Conservation (phyloP, 108 stramenopile species). For the Nitzschia palea region DNA sequence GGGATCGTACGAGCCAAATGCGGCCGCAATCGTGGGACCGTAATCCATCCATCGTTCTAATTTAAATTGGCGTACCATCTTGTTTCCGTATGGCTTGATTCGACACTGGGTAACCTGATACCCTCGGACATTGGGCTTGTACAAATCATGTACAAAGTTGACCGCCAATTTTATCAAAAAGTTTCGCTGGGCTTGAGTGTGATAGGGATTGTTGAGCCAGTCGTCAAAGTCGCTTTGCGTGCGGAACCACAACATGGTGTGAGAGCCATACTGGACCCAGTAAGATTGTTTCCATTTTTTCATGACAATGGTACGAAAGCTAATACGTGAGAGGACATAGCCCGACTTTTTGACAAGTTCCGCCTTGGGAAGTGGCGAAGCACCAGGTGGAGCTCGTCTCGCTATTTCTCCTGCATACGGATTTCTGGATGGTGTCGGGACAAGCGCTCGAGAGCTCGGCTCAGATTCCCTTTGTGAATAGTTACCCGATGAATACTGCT, state of each 20-base stretch:
- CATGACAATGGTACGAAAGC: conserved; percentile 85
- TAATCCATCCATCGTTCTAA: conserved; percentile 93
- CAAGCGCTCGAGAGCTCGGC: conserved; percentile 4
- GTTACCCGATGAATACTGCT: conserved; percentile 6
- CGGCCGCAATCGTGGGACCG: conserved; percentile 90
- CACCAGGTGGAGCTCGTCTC: conserved; percentile 40
- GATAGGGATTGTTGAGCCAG: conserved; percentile 91
- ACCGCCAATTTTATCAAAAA: conserved; percentile 86
- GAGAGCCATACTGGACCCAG: conserved; percentile 85
- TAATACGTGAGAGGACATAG: conserved; percentile 79
- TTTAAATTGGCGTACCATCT: conserved; percentile 88
- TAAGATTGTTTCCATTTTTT: conserved; percentile 92
- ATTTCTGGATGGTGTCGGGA: conserved; percentile 20
- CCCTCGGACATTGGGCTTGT: conserved; percentile 81
- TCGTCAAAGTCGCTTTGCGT: conserved; percentile 72
- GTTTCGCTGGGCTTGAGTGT: conserved; percentile 65
- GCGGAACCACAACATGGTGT: conserved; percentile 81
- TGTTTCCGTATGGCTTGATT: conserved; percentile 79
- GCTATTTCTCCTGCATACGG: conserved; percentile 46
- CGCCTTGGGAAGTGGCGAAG: conserved; percentile 71
- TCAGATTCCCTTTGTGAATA: conserved; percentile 22
- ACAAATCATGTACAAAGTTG: conserved; percentile 87
- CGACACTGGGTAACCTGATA: conserved; percentile 86
- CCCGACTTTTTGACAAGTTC: conserved; percentile 71
- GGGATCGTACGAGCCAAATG: conserved; percentile 79